A percentile compares a stretch with the other conserved stretches of the same genome.
phyloP scores from a whole-genome alignment of 306 rosid species.

The Prunus davidiana region DNA sequence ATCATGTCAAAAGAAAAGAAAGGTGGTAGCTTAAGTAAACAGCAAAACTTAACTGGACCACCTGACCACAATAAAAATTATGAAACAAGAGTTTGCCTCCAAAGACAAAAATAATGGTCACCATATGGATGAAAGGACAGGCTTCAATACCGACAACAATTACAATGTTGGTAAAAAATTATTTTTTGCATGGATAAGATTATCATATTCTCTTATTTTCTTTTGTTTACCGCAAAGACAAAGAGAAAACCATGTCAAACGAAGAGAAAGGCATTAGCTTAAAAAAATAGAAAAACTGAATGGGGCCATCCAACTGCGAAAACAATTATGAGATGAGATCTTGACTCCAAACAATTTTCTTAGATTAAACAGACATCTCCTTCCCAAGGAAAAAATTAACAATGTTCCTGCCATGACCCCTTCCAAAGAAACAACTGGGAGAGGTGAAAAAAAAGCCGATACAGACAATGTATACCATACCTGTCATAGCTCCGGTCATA shows the following conservation, averaged over 20 bases:
- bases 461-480: constrained; percentile 29
- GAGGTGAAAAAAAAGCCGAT: not conserved
- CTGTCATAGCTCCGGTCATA: constrained; percentile 89
- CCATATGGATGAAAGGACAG: not conserved
- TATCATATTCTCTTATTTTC: too few species aligned
- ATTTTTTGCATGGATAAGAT: not conserved
- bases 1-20: not conserved
- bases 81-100: not conserved
- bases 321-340: not conserved
- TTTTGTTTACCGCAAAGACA: not conserved
- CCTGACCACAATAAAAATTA: not conserved
- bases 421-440: not conserved
- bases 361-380: not conserved
- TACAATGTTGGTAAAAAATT: not conserved
- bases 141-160: not conserved
- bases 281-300: not conserved
- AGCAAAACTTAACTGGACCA: not conserved
- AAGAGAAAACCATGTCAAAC: not conserved
- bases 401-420: not conserved
- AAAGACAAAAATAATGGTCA: not conserved
- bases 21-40: not conserved
- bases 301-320: not conserved
- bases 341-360: not conserved
- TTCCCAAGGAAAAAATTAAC: not conserved
- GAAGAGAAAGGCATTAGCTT: not conserved